Percentiles rank a stretch among this genome's conserved stretches.
phyloP scores from a whole-genome alignment of 2,329 filamentous ascomycete species.

The Myriosclerotinia curreyana region DNA sequence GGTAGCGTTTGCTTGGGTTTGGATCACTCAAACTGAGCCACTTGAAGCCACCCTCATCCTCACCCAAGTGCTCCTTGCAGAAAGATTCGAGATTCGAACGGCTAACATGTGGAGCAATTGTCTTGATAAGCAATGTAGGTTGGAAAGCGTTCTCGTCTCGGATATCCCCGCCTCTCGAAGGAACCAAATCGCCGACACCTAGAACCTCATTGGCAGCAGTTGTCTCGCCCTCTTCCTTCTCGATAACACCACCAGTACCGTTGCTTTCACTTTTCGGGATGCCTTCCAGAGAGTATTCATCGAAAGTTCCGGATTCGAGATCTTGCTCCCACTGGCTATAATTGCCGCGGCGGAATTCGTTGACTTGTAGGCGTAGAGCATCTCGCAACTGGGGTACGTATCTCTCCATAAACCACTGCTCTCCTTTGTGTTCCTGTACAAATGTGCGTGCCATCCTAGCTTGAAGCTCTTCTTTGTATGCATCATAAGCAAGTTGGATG shows the following conservation, averaged over 20 bases:
- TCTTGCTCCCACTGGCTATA: slow-evolving; percentile 90
- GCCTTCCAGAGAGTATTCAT: slow-evolving; percentile 91
- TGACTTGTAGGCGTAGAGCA: slow-evolving; percentile 69
- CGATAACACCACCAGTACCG: slow-evolving; percentile 76
- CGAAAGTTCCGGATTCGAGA: slow-evolving; percentile 79
- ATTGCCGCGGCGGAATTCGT: slow-evolving; percentile 72
- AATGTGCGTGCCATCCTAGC: slow-evolving; percentile 83
- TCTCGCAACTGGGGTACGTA: slow-evolving; percentile 83
- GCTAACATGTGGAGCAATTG: slow-evolving; percentile 92
- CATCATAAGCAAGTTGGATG: slow-evolving; percentile 68
- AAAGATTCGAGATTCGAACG: slow-evolving; percentile 90
- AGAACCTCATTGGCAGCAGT: slow-evolving; percentile 89
- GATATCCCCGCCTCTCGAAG: slow-evolving; percentile 78
- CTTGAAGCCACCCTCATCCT: slow-evolving; percentile 87
- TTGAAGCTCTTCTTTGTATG: slow-evolving; percentile 66
- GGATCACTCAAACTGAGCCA: slow-evolving; percentile 96
- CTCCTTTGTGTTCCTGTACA: slow-evolving; percentile 85
- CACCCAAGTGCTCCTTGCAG: slow-evolving; percentile 89
- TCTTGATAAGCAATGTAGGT: slow-evolving; percentile 95
- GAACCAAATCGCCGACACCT: slow-evolving; percentile 86
- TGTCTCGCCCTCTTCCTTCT: slow-evolving; percentile 95
- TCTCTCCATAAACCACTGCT: slow-evolving; percentile 97
- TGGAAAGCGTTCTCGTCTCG: slow-evolving; percentile 85
- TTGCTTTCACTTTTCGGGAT: slow-evolving; percentile 92
- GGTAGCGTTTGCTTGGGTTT: slow-evolving; percentile 94